Evolutionary conservation across 2,329 filamentous ascomycete species (phyloP).

Genomic region (Colletotrichum chlorophyti): DNA sequence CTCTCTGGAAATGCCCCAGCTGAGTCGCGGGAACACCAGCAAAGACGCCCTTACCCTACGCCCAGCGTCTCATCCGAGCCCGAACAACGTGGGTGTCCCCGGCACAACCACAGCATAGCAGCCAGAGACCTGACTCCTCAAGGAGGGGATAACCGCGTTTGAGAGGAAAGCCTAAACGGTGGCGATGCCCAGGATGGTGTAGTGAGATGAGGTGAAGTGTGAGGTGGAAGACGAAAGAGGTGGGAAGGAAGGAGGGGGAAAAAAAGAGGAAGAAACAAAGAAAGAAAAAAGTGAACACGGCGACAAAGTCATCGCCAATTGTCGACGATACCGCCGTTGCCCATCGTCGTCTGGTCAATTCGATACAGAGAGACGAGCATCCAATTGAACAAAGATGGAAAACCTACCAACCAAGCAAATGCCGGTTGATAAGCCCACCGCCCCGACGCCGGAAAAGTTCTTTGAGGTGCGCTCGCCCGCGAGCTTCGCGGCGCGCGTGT

Average conservation of each 20-base stretch:
- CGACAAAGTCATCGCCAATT: background rate
- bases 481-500: constrained; percentile 27
- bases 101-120: constrained; percentile 4
- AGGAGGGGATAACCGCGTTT: constrained; percentile 19
- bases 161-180: constrained; percentile 26
- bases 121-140: constrained; percentile 15
- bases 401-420: constrained; percentile 12
- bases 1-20: background rate
- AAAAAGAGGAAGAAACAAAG: background rate
- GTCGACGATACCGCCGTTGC: too few species aligned
- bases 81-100: constrained; percentile 17
- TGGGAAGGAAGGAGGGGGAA: too few species aligned
- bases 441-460: constrained; percentile 13
- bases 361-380: too few species aligned
- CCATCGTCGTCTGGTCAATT: too few species aligned
- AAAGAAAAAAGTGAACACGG: background rate
- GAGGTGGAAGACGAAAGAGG: too few species aligned
- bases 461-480: constrained; percentile 26
- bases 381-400: constrained; percentile 17
- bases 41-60: constrained; percentile 1
- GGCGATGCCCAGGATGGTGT: constrained; percentile 11
- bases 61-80: constrained; percentile 26
- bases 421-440: constrained; percentile 18
- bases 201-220: constrained; percentile 1
- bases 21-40: constrained; percentile 25